phyloP scores from a whole-genome alignment of 148 eudicot species.

The Vaccinium myrtillus region DNA sequence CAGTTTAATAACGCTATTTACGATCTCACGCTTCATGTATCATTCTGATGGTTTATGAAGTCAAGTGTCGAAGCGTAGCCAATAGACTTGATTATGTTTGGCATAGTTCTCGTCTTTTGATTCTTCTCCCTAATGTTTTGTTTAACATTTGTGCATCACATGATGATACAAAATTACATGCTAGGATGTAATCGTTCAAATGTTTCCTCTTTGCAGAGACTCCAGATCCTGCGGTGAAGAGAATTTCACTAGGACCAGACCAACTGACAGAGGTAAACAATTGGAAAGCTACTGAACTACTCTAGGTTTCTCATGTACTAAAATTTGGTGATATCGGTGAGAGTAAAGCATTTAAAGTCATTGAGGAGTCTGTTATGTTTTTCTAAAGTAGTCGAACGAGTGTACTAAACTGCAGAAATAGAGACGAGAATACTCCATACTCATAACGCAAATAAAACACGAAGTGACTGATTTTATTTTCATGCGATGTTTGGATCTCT shows the following conservation, averaged over 20 bases:
- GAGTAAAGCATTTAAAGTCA: neutral
- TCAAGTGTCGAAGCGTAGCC: neutral
- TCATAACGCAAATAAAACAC: neutral
- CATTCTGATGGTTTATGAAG: no score
- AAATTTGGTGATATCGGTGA: neutral
- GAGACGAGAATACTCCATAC: neutral
- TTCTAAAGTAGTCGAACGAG: neutral
- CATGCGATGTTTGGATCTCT: neutral
- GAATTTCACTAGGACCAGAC: slow-evolving; percentile 27
- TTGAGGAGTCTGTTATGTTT: neutral
- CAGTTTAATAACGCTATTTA: neutral
- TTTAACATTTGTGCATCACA: neutral
- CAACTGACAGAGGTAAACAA: slow-evolving; percentile 36
- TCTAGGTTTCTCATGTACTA: neutral
- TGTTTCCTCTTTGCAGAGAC: slow-evolving; percentile 17
- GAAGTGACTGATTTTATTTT: neutral
- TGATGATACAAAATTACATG: neutral
- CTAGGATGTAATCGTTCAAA: neutral
- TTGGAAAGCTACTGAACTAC: neutral
- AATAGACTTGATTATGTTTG: neutral
- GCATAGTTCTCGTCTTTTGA: neutral
- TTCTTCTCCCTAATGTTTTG: neutral
- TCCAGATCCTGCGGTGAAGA: slow-evolving; percentile 29
- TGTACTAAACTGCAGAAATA: neutral
- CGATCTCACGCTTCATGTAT: neutral